Evolutionary conservation across 106 monocot genomes (phyloP), one percentile per base, ranked within the genome.

Genomic region (Phalaenopsis equestris): DNA sequence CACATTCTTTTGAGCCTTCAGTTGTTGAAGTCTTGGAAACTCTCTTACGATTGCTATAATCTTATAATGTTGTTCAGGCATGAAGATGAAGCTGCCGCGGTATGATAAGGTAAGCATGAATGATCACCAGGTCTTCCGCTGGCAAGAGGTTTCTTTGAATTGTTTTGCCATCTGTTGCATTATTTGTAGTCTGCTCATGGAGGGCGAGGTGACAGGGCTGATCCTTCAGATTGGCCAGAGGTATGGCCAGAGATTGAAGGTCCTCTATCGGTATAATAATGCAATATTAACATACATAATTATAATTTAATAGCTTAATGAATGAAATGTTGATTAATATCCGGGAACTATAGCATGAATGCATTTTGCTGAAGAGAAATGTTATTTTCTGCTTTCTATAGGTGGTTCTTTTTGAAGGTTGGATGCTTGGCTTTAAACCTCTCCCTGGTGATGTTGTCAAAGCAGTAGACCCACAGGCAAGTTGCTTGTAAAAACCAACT

Each of bases 341-440:
- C 30, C 30, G 0, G 30, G 30, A 30, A 30, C 30, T 30, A 30
- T 30, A 30, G 15, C 57, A 0, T 5, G 18, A 61, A 9, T 21
- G 9, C 6, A 4, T 6, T 19, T n/a, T 21, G 6, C 18, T 61
- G n/a, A 5, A 21, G n/a, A 61, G 61, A 8, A 3, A 56, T 67
- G 67, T 67, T 24, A 6, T 39, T 70, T 38, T 70, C 39, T 70
- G 15, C n/a, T 70, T 74, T 85, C 42, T 73, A 49, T 79, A 99
- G 98, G 94, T 94, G 83, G 84, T 95, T 83, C 55, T 99, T 57
- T 93, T 99, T 84, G 98, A 99, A 88, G 98, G 98, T 41, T 99
- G 98, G 98, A 99, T 99, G 98, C 98, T 99, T 83, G 98, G 98
- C 24, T 99, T 99, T 81, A 92, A 93, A 81, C 98, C 90, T 83